Evolutionary conservation across 2,329 filamentous ascomycete species (phyloP), one percentile per base, ranked within the genome.

Genomic region (Acarospora socialis): DNA sequence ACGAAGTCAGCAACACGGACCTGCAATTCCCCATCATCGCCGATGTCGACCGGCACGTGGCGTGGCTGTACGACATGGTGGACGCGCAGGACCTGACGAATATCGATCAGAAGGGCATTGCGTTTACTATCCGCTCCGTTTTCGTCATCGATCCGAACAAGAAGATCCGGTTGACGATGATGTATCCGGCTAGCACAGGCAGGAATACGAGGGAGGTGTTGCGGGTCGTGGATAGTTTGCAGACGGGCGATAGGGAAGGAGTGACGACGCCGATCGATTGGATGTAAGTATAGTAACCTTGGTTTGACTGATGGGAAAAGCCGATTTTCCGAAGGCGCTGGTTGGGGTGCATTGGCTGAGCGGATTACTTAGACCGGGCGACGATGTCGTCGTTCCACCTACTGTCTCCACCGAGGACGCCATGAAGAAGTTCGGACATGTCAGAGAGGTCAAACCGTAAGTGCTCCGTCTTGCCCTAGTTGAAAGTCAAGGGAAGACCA

Each of bases 91-190:
- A 84, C 57, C 70, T 75, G 48, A 80, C 75, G 63, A 84, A 84
- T 60, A 76, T 84, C 36, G 79, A 84, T 56, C 58, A 68, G 50
- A 82, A 82, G 70, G 78, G 78, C 46, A 80, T 87, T 47, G 83
- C 84, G 35, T 87, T 92, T 63, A 93, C 86, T 47, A 92, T 94
- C 62, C 82, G 86, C 50, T 83, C 80, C 47, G 86, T 93, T 53
- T 93, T 92, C 69, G 68, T 93, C 62, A 90, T 93, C 57, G 84
- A 93, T 65, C 84, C 84, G 43, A 74, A 73, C 59, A 93, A 92
- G 76, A 87, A 78, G 58, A 90, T 93, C 61, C 78, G 86, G 48
- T 74, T 86, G 54, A 92, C 83, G 56, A 79, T 93, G 65, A 77
- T 81, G 53, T 94, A 93, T 68, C 86, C 86, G 25, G 84, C 86